Percentiles rank a stretch among this genome's conserved stretches.
These are phyloP conservation scores for Thelephora terrestris DNA, from an alignment of 1,284 basidiomycete genomes.

Conservation along the genomic window DNA sequence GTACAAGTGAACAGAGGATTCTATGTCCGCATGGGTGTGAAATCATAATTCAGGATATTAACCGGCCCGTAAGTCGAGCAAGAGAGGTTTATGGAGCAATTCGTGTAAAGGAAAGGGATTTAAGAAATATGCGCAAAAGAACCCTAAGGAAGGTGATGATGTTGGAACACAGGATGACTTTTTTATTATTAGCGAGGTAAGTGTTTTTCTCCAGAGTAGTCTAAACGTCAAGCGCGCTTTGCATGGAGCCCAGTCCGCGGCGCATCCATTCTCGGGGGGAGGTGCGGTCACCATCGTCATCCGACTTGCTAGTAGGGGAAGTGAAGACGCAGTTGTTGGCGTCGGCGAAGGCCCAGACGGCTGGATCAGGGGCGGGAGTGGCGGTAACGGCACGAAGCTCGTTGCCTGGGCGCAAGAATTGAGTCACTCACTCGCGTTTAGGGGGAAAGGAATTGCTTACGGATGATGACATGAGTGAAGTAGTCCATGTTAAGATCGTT, in stretches of 20 bases:
- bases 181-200: neutral
- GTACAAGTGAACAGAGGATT: too few relatives aligned
- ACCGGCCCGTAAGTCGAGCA: neutral
- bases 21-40: too few relatives aligned
- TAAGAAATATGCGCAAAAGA: neutral
- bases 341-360: conserved; percentile 46
- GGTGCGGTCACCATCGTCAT: conserved; percentile 25
- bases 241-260: conserved; percentile 36
- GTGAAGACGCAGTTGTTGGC: conserved; percentile 48
- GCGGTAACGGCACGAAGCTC: conserved; percentile 50
- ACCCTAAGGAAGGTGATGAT: neutral
- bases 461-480: conserved; percentile 57
- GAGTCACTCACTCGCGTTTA: conserved; percentile 1
- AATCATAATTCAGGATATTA: neutral
- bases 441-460: conserved; percentile 22
- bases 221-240: conserved; percentile 20
- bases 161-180: neutral
- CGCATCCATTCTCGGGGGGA: conserved; percentile 45
- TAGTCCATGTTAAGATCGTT: conserved; percentile 61
- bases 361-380: conserved; percentile 43
- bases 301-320: conserved; percentile 16
- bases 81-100: neutral
- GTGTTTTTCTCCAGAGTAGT: neutral
- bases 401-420: conserved; percentile 26
- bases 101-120: neutral